Conservation (phyloP, 2,329 filamentous ascomycete genomes). For the Trichocomaceae sp. region DNA sequence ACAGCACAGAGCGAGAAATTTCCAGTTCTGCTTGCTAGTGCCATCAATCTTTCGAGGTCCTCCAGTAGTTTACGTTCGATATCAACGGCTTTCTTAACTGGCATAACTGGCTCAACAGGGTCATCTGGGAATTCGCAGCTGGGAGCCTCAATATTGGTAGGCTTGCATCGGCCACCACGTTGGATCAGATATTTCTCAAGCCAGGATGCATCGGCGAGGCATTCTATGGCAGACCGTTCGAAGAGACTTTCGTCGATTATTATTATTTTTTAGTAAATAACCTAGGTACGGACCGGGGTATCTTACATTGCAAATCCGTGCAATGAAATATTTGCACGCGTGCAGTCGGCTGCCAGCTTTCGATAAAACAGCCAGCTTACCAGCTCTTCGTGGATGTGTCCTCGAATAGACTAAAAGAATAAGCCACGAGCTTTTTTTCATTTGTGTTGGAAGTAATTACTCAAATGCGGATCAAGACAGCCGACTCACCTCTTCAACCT, state of each 20-base stretch:
- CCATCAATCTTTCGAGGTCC: conserved; percentile 18
- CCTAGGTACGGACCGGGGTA: background rate
- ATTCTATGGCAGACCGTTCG: conserved; percentile 18
- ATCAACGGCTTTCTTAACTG: conserved; percentile 16
- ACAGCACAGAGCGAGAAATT: conserved; percentile 14
- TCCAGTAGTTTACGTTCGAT: conserved; percentile 17
- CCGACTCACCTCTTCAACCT: conserved; percentile 16
- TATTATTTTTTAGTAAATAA: too few species aligned
- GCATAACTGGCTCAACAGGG: conserved; percentile 19
- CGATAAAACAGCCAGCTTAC: conserved; percentile 21
- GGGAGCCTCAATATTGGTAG: conserved; percentile 19
- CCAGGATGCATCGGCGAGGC: conserved; percentile 18
- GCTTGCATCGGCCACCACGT: conserved; percentile 20
- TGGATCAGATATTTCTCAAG: conserved; percentile 21
- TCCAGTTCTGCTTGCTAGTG: conserved; percentile 14
- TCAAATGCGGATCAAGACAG: too few species aligned
- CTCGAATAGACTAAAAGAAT: conserved; percentile 17
- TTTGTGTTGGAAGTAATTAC: background rate
- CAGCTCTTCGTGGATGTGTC: conserved; percentile 20
- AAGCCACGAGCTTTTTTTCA: background rate
- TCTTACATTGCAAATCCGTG: conserved; percentile 21
- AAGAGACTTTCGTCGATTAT: conserved; percentile 16
- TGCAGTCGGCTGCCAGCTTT: conserved; percentile 20
- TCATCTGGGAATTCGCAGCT: conserved; percentile 18
- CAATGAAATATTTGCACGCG: conserved; percentile 18